Percentiles rank a stretch among this genome's conserved stretches.
Conservation (phyloP, 2,329 filamentous ascomycete genomes). For the Penicillium decumbens region DNA sequence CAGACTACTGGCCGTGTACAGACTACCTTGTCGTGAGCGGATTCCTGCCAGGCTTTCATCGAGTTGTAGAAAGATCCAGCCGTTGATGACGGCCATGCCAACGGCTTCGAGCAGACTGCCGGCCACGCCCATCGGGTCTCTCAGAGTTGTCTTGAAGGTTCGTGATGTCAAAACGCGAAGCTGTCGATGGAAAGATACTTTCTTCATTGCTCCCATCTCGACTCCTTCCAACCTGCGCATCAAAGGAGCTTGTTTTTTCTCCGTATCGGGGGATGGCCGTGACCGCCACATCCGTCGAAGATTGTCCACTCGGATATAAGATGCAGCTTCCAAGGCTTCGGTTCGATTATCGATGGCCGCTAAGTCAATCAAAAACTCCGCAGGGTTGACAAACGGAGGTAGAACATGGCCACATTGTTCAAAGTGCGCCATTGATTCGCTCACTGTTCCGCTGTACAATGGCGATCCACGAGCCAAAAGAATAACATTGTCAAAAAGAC, state of each 20-base stretch:
- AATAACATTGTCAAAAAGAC: conserved; percentile 67
- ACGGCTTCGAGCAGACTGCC: conserved; percentile 66
- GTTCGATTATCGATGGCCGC: conserved; percentile 70
- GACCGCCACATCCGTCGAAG: conserved; percentile 58
- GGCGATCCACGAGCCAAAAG: conserved; percentile 63
- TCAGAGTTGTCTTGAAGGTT: conserved; percentile 65
- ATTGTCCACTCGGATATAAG: conserved; percentile 55
- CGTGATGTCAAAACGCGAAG: conserved; percentile 62
- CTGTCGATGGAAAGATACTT: conserved; percentile 59
- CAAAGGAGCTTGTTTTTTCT: conserved; percentile 3
- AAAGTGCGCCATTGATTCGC: conserved; percentile 62
- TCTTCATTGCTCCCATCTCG: conserved; percentile 28
- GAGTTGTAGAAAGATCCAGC: conserved; percentile 67
- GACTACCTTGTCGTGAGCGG: conserved; percentile 64
- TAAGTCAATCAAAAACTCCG: conserved; percentile 70
- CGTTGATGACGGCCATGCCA: conserved; percentile 65
- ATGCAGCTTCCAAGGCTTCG: conserved; percentile 59
- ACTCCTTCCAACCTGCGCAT: neutral
- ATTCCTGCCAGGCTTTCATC: conserved; percentile 65
- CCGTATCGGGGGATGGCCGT: neutral
- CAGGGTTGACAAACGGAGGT: conserved; percentile 70
- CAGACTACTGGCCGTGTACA: conserved; percentile 67
- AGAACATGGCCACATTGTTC: conserved; percentile 55
- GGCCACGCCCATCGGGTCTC: conserved; percentile 72
- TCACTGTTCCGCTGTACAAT: conserved; percentile 61